Evolutionary conservation across 768 basidiomycete genomes (phyloP).

Genomic region (Leccinum incarnatum): DNA sequence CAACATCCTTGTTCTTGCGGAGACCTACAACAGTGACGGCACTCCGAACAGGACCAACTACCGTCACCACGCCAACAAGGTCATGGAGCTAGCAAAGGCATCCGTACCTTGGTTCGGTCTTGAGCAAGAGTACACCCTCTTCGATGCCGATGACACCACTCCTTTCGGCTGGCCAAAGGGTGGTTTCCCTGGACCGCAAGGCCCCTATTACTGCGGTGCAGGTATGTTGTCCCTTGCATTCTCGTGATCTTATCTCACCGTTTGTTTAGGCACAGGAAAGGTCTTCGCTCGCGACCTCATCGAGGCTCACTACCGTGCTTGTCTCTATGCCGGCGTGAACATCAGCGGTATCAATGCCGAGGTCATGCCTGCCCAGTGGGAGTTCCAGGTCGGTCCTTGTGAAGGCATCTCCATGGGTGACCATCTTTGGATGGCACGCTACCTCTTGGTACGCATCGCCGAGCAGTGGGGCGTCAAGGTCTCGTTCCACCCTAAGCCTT

Average conservation of each 20-base stretch:
- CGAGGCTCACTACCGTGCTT: constrained; percentile 98
- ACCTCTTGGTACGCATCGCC: constrained; percentile 91
- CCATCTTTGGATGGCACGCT: constrained; percentile 99
- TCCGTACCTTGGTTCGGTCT: constrained; percentile 92
- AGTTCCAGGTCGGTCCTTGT: constrained; percentile 99
- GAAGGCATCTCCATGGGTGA: constrained; percentile 98
- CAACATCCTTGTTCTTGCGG: constrained; percentile 96
- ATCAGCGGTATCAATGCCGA: constrained; percentile 99
- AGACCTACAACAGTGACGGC: constrained; percentile 98
- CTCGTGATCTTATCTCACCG: constrained; percentile 4
- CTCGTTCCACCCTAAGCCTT: constrained; percentile 99
- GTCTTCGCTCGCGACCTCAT: constrained; percentile 98
- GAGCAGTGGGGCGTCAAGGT: constrained; percentile 98
- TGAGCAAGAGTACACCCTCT: constrained; percentile 98
- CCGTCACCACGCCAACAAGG: constrained; percentile 91
- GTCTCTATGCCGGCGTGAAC: constrained; percentile 92
- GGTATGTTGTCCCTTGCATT: constrained; percentile 43
- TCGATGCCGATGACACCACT: constrained; percentile 78
- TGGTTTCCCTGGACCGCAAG: constrained; percentile 99
- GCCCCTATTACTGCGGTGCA: constrained; percentile 99
- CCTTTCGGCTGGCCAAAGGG: constrained; percentile 98
- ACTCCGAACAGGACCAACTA: constrained; percentile 96
- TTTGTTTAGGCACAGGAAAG: constrained; percentile 78
- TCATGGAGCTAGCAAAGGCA: constrained; percentile 90
- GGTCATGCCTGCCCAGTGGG: constrained; percentile 99